phyloP scores from a whole-genome alignment of 306 rosid species.

The Prunus armeniaca region DNA sequence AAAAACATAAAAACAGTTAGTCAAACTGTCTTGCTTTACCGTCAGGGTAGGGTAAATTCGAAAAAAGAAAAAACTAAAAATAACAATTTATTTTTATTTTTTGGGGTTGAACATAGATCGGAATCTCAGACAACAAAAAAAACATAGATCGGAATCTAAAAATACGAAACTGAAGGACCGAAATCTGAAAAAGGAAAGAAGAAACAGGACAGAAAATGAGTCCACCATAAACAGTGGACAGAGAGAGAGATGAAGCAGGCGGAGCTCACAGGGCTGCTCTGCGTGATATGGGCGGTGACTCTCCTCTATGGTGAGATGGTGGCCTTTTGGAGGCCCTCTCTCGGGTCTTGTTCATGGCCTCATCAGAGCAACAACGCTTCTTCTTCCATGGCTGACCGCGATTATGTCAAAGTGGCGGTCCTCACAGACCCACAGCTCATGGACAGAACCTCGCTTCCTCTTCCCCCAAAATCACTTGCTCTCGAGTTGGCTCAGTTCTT shows the following conservation, averaged over 20 bases:
- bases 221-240: neutral
- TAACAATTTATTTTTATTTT: no score
- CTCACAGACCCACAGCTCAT: slow-evolving; percentile 85
- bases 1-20: no score
- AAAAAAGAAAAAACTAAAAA: no score
- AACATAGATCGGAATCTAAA: neutral
- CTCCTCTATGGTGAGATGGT: slow-evolving; percentile 77
- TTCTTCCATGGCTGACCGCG: slow-evolving; percentile 34
- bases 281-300: slow-evolving; percentile 57
- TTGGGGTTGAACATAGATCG: neutral
- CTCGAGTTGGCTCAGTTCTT: slow-evolving; percentile 69
- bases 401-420: slow-evolving; percentile 65
- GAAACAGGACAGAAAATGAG: neutral
- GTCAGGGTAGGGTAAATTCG: no score
- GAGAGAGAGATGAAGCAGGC: slow-evolving; percentile 52
- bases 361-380: neutral
- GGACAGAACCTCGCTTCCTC: slow-evolving; percentile 72
- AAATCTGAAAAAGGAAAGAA: neutral
- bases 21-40: no score
- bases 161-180: neutral
- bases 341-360: slow-evolving; percentile 59
- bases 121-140: neutral
- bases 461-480: slow-evolving; percentile 66
- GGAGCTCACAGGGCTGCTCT: slow-evolving; percentile 52
- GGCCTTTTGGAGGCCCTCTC: slow-evolving; percentile 54